phyloP scores from a whole-genome alignment of 306 rosid genomes.

The Acmispon strigosus region DNA sequence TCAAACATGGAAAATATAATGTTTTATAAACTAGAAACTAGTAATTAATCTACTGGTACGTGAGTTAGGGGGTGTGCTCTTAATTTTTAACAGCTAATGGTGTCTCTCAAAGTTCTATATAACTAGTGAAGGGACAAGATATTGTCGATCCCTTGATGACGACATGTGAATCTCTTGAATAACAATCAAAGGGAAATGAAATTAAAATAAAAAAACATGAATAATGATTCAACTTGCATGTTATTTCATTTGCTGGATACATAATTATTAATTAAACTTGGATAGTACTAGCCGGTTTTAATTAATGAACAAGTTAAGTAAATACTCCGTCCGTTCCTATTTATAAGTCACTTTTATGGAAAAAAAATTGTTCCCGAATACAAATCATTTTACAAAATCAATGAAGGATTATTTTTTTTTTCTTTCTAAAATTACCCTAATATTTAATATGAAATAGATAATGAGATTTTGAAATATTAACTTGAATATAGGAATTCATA shows the following conservation, averaged over 20 bases:
- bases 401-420: no score
- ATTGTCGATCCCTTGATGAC: conserved; percentile 34
- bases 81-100: conserved; percentile 38
- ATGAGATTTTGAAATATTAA: no score
- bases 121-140: conserved; percentile 10
- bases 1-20: background rate
- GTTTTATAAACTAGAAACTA: conserved; percentile 4
- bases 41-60: background rate
- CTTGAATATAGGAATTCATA: no score
- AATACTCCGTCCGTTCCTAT: no score
- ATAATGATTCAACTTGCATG: conserved; percentile 8
- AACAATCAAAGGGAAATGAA: background rate
- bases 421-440: no score
- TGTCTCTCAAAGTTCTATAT: conserved; percentile 16
- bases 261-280: background rate
- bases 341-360: no score
- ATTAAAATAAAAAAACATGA: background rate
- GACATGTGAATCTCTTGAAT: conserved; percentile 7
- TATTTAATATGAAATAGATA: no score
- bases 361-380: no score
- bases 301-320: no score
- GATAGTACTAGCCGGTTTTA: no score
- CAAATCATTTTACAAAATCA: no score
- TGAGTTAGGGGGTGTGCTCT: conserved; percentile 18
- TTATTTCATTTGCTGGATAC: background rate